These are phyloP conservation scores for Capsicum pubescens DNA, from an alignment of 257 asterid species.

Conservation along the genomic window DNA sequence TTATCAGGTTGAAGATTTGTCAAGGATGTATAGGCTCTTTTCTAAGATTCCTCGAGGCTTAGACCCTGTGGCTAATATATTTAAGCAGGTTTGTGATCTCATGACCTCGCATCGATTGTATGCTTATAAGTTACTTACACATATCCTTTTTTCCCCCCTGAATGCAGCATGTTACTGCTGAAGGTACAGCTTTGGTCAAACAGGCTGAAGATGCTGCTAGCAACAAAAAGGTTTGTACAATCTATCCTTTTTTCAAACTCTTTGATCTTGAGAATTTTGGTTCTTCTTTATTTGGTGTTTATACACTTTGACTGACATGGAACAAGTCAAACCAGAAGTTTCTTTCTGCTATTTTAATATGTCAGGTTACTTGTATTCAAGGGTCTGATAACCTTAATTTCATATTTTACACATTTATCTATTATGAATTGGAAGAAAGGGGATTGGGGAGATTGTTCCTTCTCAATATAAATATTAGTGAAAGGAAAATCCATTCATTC, in stretches of 20 bases:
- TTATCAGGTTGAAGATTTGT: slow-evolving; percentile 80
- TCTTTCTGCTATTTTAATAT: slow-evolving; percentile 10
- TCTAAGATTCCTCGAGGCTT: slow-evolving; percentile 84
- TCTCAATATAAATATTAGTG: background rate
- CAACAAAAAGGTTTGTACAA: slow-evolving; percentile 71
- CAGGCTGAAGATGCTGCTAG: slow-evolving; percentile 99
- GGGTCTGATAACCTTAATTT: background rate
- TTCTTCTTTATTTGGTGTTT: background rate
- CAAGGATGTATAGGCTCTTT: slow-evolving; percentile 98
- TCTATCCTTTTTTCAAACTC: background rate
- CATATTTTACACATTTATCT: background rate
- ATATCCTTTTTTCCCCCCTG: background rate
- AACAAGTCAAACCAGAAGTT: slow-evolving; percentile 19
- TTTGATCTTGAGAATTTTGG: slow-evolving; percentile 2
- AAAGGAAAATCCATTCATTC: background rate
- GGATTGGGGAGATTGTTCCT: background rate
- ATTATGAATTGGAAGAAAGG: background rate
- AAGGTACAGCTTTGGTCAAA: slow-evolving; percentile 93
- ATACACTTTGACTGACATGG: slow-evolving; percentile 18
- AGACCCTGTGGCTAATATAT: slow-evolving; percentile 82
- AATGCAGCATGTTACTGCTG: slow-evolving; percentile 92
- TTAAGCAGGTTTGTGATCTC: slow-evolving; percentile 77
- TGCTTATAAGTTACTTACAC: slow-evolving; percentile 12
- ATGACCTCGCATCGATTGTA: slow-evolving; percentile 5
- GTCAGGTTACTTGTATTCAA: background rate